A percentile compares a stretch with the other conserved stretches of the same genome.
Evolutionary conservation across 1,284 basidiomycete species (phyloP).

Genomic region (Coriolopsis trogii): DNA sequence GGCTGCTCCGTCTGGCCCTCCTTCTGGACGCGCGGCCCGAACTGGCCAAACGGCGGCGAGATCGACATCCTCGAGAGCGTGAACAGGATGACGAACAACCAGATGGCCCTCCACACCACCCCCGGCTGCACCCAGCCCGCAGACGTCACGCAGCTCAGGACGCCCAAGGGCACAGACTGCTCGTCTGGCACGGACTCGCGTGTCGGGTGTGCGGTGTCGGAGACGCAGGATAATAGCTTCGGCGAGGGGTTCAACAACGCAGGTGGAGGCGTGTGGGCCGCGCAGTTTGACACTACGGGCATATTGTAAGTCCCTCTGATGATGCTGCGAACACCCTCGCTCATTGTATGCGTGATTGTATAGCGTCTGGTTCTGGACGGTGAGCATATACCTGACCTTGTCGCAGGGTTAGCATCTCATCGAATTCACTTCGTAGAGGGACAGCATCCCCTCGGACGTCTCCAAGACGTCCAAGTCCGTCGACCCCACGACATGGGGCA

Average conservation of each 20-base stretch:
- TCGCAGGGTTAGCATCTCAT: neutral
- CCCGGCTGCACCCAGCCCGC: slow-evolving; percentile 37
- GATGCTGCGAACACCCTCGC: too few species aligned
- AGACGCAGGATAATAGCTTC: slow-evolving; percentile 61
- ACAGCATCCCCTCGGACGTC: slow-evolving; percentile 47
- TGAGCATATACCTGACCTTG: slow-evolving; percentile 37
- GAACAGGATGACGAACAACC: slow-evolving; percentile 47
- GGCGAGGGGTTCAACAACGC: slow-evolving; percentile 58
- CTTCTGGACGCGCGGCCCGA: slow-evolving; percentile 43
- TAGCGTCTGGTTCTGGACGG: slow-evolving; percentile 78
- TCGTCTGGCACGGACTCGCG: slow-evolving; percentile 34
- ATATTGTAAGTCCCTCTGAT: slow-evolving; percentile 52
- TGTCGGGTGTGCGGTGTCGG: slow-evolving; percentile 64
- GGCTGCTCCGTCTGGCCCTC: slow-evolving; percentile 65
- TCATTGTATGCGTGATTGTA: neutral
- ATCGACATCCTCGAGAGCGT: slow-evolving; percentile 52
- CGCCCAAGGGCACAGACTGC: slow-evolving; percentile 43
- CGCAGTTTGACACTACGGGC: slow-evolving; percentile 64
- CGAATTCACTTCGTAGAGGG: slow-evolving; percentile 34
- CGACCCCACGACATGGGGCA: slow-evolving; percentile 53
- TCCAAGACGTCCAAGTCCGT: slow-evolving; percentile 40
- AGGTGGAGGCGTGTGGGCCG: slow-evolving; percentile 75
- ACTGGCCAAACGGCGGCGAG: slow-evolving; percentile 55
- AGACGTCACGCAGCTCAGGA: slow-evolving; percentile 30
- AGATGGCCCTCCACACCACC: slow-evolving; percentile 62